A percentile compares a stretch with the other conserved stretches of the same genome.
Conservation (phyloP, 2,329 filamentous ascomycete species). For the Bipolaris sorokiniana region DNA sequence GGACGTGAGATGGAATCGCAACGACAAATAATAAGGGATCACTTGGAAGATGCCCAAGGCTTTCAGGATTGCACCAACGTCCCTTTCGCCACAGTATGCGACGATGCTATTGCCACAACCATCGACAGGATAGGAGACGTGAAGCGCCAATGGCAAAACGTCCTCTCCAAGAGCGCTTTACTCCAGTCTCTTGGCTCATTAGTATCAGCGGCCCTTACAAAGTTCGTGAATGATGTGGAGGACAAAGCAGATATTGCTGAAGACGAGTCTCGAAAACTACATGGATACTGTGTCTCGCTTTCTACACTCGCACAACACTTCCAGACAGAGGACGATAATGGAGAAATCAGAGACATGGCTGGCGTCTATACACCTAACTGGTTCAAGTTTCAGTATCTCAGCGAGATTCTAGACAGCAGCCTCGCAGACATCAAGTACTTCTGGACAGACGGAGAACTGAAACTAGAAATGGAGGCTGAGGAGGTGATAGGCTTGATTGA, state of each 20-base stretch:
- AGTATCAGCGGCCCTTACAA: slow-evolving; percentile 62
- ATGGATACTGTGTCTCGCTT: slow-evolving; percentile 62
- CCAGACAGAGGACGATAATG: slow-evolving; percentile 52
- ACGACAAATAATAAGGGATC: slow-evolving; percentile 65
- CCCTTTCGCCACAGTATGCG: slow-evolving; percentile 65
- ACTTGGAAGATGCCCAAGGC: slow-evolving; percentile 68
- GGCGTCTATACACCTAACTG: slow-evolving; percentile 67
- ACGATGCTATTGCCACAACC: slow-evolving; percentile 64
- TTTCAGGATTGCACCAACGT: slow-evolving; percentile 65
- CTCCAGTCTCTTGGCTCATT: slow-evolving; percentile 68
- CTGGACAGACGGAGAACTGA: slow-evolving; percentile 69
- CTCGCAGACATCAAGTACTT: slow-evolving; percentile 70
- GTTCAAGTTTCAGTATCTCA: slow-evolving; percentile 69
- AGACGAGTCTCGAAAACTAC: slow-evolving; percentile 65
- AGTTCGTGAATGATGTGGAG: slow-evolving; percentile 67
- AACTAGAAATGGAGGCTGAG: slow-evolving; percentile 65
- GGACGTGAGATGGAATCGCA: slow-evolving; percentile 70
- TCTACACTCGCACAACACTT: slow-evolving; percentile 65
- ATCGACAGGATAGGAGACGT: slow-evolving; percentile 64
- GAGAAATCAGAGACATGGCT: slow-evolving; percentile 59
- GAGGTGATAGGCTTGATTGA: slow-evolving; percentile 69
- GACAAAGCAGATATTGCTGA: slow-evolving; percentile 70
- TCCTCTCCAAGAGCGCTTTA: slow-evolving; percentile 65
- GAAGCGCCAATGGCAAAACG: slow-evolving; percentile 62
- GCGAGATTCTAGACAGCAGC: slow-evolving; percentile 67